Base-by-base conservation (phyloP, 129 eudicot species). In the Cynara cardunculus region DNA sequence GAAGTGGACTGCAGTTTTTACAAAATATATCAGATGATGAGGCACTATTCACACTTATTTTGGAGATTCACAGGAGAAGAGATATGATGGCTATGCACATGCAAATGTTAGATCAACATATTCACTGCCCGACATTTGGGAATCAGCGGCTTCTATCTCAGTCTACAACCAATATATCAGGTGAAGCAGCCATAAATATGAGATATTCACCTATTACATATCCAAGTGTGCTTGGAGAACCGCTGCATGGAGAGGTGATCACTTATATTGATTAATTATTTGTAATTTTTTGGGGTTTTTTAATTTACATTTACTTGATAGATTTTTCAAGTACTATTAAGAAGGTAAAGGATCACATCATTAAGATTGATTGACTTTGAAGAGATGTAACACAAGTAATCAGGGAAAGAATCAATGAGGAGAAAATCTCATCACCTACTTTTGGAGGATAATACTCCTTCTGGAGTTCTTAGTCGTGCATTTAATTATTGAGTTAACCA, bases 31-130 rank as follows among this genome's bases (percentile, higher is more conserved):
- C 97, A 1, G 97, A 95, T 86, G 99, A 95, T 13, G 99, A 95
- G 86, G 97, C 97, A 27, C 72, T 95, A 35, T 95, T 95, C 75
- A 95, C 99, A 31, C 97, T 95, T 74, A 95, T 95, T 80, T 77
- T 95, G 87, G 99, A 95, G 89, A 90, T 95, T 62, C 99, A 95
- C 32, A 82, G 95, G 81, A 89, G 97, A 85, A 84, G 97, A 79
- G 99, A 95, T 85, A 89, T 90, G 94, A 90, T 95, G 97, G 97
- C 99, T 69, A 90, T 89, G 89, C 97, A 92, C 85, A 95, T 95
- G 99, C 97, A 87, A 81, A 95, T 95, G 99, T 80, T 95, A 80
- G 99, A 95, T 85, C 97, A 92, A 72, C 99, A 95, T 87, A 91
- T 95, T 49, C 99, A 95, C 68, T 95, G 99, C 86, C 97, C 99